These are phyloP conservation scores for Boechera divaricarpa DNA, from an alignment of 345 rosid species.

Conservation along the genomic window DNA sequence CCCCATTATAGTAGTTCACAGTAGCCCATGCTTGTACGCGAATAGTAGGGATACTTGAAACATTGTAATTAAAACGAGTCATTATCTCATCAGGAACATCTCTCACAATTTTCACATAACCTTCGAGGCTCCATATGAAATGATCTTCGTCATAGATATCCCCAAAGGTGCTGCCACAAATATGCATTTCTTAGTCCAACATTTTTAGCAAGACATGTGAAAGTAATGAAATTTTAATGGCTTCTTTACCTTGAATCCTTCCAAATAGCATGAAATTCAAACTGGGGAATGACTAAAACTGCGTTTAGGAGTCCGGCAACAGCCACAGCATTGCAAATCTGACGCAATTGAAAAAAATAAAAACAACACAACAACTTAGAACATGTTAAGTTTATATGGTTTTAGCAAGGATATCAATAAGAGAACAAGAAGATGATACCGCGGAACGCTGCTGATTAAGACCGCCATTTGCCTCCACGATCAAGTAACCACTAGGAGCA, in stretches of 20 bases:
- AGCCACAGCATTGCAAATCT: slow-evolving; percentile 99
- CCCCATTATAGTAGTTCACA: slow-evolving; percentile 62
- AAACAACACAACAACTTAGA: slow-evolving; percentile 15
- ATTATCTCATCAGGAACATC: slow-evolving; percentile 71
- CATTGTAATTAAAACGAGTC: slow-evolving; percentile 62
- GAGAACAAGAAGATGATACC: slow-evolving; percentile 48
- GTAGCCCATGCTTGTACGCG: slow-evolving; percentile 88
- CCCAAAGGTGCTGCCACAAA: slow-evolving; percentile 68
- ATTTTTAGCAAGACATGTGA: neutral
- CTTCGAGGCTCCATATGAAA: slow-evolving; percentile 71
- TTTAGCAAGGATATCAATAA: neutral
- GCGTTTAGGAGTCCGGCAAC: slow-evolving; percentile 93
- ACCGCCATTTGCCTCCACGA: slow-evolving; percentile 93
- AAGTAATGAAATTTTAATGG: neutral
- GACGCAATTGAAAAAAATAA: slow-evolving; percentile 4
- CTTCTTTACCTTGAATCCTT: slow-evolving; percentile 77
- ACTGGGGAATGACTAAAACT: slow-evolving; percentile 72
- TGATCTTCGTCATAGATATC: slow-evolving; percentile 87
- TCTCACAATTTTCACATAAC: slow-evolving; percentile 72
- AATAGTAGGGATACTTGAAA: slow-evolving; percentile 64
- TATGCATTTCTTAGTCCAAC: slow-evolving; percentile 22
- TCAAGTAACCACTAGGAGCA: slow-evolving; percentile 70
- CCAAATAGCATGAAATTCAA: slow-evolving; percentile 85
- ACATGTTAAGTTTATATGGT: neutral
- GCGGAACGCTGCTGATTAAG: slow-evolving; percentile 98